Conservation (phyloP, 2,329 filamentous ascomycete species). For the Stromatinia cepivora region DNA sequence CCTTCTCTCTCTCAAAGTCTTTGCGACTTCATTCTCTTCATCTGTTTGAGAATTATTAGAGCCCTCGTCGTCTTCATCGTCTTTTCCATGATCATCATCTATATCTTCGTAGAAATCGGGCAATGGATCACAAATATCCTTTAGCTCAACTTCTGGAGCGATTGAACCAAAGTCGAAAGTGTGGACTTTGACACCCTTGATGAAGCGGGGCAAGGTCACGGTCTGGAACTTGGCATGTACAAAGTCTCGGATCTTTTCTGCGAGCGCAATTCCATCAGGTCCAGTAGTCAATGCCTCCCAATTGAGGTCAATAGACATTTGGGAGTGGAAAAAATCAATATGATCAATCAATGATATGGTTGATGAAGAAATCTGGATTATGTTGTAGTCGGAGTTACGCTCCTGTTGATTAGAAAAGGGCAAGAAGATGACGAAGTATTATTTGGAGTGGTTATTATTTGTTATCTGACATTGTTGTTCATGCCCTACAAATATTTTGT, state of each 20-base stretch:
- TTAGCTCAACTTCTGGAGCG: constrained; percentile 83
- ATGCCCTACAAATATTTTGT: constrained; percentile 1
- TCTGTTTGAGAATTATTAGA: constrained; percentile 27
- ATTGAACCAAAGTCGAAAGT: constrained; percentile 89
- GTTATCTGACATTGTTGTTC: background rate
- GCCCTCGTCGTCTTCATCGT: constrained; percentile 47
- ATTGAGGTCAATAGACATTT: constrained; percentile 96
- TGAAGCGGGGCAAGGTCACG: constrained; percentile 88
- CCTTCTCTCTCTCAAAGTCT: constrained; percentile 41
- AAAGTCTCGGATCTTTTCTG: constrained; percentile 85
- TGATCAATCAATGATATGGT: background rate
- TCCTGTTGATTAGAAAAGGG: background rate
- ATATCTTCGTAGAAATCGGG: constrained; percentile 94
- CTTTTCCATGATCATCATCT: constrained; percentile 60
- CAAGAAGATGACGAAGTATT: background rate
- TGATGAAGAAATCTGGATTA: background rate
- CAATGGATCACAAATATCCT: constrained; percentile 93
- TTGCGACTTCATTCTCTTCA: constrained; percentile 27
- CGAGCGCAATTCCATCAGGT: constrained; percentile 80
- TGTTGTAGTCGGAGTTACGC: background rate
- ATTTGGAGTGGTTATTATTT: background rate
- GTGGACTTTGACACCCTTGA: constrained; percentile 92
- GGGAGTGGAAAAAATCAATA: constrained; percentile 12
- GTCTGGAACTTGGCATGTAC: constrained; percentile 95
- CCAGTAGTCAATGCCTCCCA: constrained; percentile 92